A percentile compares a stretch with the other conserved stretches of the same genome.
phyloP scores from a whole-genome alignment of 2,329 filamentous ascomycete species.

The Hymenotorrendiella dingleyae region DNA sequence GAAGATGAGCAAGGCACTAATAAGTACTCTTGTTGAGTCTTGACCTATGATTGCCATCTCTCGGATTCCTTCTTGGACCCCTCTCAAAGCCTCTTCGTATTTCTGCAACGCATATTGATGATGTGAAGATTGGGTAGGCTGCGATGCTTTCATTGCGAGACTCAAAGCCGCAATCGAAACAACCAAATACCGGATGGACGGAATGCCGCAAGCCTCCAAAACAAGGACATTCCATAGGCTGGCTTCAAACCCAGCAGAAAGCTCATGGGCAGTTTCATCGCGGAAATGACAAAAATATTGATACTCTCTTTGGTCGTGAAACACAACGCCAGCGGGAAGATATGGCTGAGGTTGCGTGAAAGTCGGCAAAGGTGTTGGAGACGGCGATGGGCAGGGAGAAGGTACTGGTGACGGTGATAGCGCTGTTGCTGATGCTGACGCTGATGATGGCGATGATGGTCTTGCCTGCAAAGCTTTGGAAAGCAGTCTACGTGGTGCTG shows the following conservation, averaged over 20 bases:
- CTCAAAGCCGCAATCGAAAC: constrained; percentile 16
- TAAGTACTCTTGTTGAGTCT: constrained; percentile 17
- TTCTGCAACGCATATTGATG: constrained; percentile 17
- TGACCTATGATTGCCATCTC: constrained; percentile 10
- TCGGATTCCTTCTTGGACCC: constrained; percentile 13
- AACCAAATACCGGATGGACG: constrained; percentile 14
- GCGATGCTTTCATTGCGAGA: constrained; percentile 7
- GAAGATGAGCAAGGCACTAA: constrained; percentile 23
- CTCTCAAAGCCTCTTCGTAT: constrained; percentile 18
- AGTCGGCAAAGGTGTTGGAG: neutral
- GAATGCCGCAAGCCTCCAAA: constrained; percentile 18
- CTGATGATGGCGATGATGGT: constrained; percentile 6
- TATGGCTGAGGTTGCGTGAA: neutral
- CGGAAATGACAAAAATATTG: constrained; percentile 22
- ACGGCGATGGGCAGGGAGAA: constrained; percentile 5
- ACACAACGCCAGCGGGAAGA: constrained; percentile 6
- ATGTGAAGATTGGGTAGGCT: constrained; percentile 10
- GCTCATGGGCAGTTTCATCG: constrained; percentile 14
- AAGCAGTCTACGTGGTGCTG: constrained; percentile 7
- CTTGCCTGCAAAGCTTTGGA: constrained; percentile 7
- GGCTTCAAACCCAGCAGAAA: constrained; percentile 15
- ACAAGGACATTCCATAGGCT: constrained; percentile 17
- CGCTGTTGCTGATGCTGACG: constrained; percentile 2
- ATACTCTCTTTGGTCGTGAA: constrained; percentile 16
- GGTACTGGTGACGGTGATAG: constrained; percentile 6